phyloP scores from a whole-genome alignment of 768 basidiomycete species.

The Lanmaoa rubissima region DNA sequence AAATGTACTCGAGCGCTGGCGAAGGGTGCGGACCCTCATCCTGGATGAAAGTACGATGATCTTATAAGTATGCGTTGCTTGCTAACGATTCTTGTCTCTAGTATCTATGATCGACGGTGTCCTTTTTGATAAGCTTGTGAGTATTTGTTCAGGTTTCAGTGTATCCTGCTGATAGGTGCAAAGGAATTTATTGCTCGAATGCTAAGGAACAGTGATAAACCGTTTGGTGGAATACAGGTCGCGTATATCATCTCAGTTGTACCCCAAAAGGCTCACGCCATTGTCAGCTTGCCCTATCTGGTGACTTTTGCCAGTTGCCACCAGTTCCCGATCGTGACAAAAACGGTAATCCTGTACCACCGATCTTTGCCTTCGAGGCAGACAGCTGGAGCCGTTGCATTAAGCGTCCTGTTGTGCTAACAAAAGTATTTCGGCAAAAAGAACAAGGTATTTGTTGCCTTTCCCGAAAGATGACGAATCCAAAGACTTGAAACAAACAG shows the following conservation, averaged over 20 bases:
- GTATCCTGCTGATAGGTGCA: constrained; percentile 27
- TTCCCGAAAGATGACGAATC: background rate
- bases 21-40: constrained; percentile 59
- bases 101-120: constrained; percentile 88
- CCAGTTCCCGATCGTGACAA: constrained; percentile 61
- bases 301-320: constrained; percentile 91
- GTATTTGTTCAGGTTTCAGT: constrained; percentile 29
- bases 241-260: background rate
- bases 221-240: constrained; percentile 89
- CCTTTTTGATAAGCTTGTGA: constrained; percentile 80
- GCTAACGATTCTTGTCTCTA: constrained; percentile 28
- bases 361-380: constrained; percentile 79
- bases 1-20: constrained; percentile 60
- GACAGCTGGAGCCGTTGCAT: constrained; percentile 69
- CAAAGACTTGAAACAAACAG: constrained; percentile 26
- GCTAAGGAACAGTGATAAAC: constrained; percentile 48
- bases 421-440: constrained; percentile 84
- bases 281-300: constrained; percentile 73
- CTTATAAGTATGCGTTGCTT: background rate
- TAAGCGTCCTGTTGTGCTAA: constrained; percentile 51
- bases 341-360: constrained; percentile 46
- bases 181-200: constrained; percentile 63
- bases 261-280: background rate
- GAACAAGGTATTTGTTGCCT: constrained; percentile 54
- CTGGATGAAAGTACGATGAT: constrained; percentile 75